These are phyloP conservation scores for Microthyrium microscopicum DNA, from an alignment of 2,329 filamentous ascomycete species.

Conservation along the genomic window DNA sequence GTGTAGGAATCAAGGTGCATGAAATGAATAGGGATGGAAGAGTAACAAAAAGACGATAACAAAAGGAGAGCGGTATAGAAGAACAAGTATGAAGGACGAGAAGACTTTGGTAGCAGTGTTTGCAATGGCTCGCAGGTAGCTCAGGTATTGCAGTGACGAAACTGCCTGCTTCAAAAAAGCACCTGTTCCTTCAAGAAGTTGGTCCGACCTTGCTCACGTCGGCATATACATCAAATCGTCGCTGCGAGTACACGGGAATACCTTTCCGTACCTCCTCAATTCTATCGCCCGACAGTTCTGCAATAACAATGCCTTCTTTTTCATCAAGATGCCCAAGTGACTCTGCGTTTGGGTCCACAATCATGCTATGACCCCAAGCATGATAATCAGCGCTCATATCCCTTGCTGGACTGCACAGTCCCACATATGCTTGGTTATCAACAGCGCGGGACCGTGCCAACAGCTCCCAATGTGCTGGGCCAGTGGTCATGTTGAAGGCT, in stretches of 20 bases:
- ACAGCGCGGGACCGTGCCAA: constrained; percentile 68
- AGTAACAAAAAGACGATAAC: no score
- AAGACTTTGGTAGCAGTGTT: no score
- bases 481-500: constrained; percentile 93
- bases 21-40: no score
- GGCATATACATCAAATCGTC: constrained; percentile 88
- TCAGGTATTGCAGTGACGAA: no score
- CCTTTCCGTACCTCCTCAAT: constrained; percentile 63
- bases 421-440: constrained; percentile 91
- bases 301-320: constrained; percentile 57
- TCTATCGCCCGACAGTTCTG: constrained; percentile 48
- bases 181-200: no score
- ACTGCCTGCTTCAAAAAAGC: no score
- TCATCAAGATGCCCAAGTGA: constrained; percentile 69
- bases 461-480: constrained; percentile 79
- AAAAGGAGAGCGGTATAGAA: no score
- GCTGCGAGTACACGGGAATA: constrained; percentile 71
- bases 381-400: constrained; percentile 65
- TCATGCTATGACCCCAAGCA: constrained; percentile 81
- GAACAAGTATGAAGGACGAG: no score
- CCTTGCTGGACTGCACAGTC: constrained; percentile 76
- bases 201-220: constrained; percentile 61
- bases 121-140: no score
- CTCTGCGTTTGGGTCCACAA: constrained; percentile 73
- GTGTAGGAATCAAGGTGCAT: no score